Conservation (phyloP, 148 eudicot genomes). For the Agrostemma githago region DNA sequence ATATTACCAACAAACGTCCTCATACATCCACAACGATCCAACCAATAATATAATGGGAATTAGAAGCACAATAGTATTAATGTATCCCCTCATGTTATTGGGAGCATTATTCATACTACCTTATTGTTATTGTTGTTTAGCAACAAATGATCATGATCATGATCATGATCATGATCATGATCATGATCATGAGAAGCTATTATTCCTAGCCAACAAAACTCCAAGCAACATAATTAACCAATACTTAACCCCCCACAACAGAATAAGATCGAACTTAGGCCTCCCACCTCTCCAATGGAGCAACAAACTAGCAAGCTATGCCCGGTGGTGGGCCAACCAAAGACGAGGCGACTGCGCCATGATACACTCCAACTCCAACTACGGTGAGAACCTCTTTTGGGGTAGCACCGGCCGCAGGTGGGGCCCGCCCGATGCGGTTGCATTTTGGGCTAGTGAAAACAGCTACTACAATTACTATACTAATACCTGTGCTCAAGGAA, state of each 20-base stretch:
- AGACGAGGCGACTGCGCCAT: constrained; percentile 30
- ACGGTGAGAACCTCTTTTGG: constrained; percentile 37
- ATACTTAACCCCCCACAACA: constrained; percentile 31
- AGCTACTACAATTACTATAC: constrained; percentile 24
- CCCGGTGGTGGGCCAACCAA: constrained; percentile 36
- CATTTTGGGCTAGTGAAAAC: constrained; percentile 26
- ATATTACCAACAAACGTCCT: not conserved
- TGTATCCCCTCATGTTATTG: constrained; percentile 3
- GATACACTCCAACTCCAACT: constrained; percentile 27
- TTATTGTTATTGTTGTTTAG: constrained; percentile 16
- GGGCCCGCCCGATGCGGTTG: constrained; percentile 27
- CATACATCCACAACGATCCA: not conserved
- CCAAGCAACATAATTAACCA: constrained; percentile 21
- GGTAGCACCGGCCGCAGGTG: constrained; percentile 28
- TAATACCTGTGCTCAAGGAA: constrained; percentile 22
- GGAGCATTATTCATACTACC: constrained; percentile 14
- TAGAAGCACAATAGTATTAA: not conserved
- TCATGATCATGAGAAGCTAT: not conserved
- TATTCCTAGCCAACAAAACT: constrained; percentile 12
- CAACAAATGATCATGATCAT: not conserved
- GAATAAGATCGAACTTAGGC: constrained; percentile 24
- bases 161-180: not conserved
- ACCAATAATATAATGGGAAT: constrained; percentile 6
- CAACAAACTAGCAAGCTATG: constrained; percentile 28
- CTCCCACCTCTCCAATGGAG: constrained; percentile 33